A percentile compares a stretch with the other conserved stretches of the same genome.
Conservation (phyloP, 805 yeast genomes). For the Pichia thaimueangensis region DNA sequence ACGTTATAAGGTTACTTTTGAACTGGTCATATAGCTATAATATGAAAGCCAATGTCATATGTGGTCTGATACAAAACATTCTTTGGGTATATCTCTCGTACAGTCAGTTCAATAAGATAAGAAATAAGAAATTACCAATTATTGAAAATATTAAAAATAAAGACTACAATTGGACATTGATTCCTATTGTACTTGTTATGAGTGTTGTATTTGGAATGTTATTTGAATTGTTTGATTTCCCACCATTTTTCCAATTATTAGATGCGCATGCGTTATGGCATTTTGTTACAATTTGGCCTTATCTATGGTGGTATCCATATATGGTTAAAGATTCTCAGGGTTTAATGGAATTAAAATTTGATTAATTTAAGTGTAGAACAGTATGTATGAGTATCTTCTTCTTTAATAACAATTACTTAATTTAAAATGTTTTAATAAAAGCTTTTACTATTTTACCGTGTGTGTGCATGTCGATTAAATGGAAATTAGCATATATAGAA, state of each 20-base stretch:
- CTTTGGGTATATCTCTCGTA: slow-evolving; percentile 39
- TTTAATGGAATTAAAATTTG: slow-evolving; percentile 25
- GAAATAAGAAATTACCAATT: slow-evolving; percentile 14
- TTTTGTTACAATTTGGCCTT: slow-evolving; percentile 76
- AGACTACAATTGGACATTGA: slow-evolving; percentile 37
- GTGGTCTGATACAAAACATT: slow-evolving; percentile 72
- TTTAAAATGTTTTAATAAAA: too few species aligned
- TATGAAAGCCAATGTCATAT: slow-evolving; percentile 79
- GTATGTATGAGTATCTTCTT: background rate
- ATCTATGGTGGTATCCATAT: slow-evolving; percentile 64
- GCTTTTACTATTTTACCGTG: too few species aligned
- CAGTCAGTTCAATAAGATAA: slow-evolving; percentile 24
- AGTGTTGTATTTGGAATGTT: slow-evolving; percentile 69
- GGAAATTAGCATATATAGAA: too few species aligned
- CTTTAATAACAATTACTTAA: too few species aligned
- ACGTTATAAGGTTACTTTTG: slow-evolving; percentile 55
- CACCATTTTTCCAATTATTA: slow-evolving; percentile 58
- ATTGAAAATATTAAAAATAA: slow-evolving; percentile 21
- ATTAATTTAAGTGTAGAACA: slow-evolving; percentile 5
- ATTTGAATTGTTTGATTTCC: slow-evolving; percentile 87
- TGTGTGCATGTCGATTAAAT: too few species aligned
- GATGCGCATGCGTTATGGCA: slow-evolving; percentile 98
- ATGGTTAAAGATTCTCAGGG: slow-evolving; percentile 40
- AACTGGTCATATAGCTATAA: slow-evolving; percentile 92
- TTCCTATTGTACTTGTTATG: slow-evolving; percentile 47